phyloP scores from a whole-genome alignment of 2,329 filamentous ascomycete genomes.

The Pseudocercospora fijiensis region DNA sequence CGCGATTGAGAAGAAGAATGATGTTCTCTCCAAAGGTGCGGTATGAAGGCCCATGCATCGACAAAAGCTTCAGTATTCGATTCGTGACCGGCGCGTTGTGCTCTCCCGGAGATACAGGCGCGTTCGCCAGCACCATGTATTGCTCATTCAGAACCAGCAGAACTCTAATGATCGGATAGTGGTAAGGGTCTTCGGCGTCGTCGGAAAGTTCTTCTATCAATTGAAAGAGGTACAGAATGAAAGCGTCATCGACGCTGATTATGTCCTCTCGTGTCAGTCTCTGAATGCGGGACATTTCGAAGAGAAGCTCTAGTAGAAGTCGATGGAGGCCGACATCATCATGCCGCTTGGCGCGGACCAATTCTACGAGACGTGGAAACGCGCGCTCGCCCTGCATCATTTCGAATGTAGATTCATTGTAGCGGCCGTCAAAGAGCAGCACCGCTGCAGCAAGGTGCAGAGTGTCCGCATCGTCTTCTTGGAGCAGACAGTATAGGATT shows the following conservation, averaged over 20 bases:
- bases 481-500: conserved; percentile 83
- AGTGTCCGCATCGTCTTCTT: conserved; percentile 78
- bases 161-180: conserved; percentile 91
- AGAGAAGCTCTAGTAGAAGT: conserved; percentile 81
- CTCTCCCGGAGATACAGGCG: conserved; percentile 54
- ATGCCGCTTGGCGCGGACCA: conserved; percentile 64
- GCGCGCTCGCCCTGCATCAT: conserved; percentile 84
- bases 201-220: conserved; percentile 85
- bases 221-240: conserved; percentile 78
- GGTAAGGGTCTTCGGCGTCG: conserved; percentile 88
- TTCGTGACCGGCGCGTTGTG: conserved; percentile 67
- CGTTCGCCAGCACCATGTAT: conserved; percentile 73
- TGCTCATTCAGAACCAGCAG: conserved; percentile 97
- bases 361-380: conserved; percentile 78
- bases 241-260: conserved; percentile 67
- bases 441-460: conserved; percentile 81
- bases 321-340: conserved; percentile 59
- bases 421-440: conserved; percentile 80
- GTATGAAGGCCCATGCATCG: conserved; percentile 73
- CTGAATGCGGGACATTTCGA: conserved; percentile 95
- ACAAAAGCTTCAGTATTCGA: conserved; percentile 87
- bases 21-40: conserved; percentile 98
- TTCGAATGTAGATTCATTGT: conserved; percentile 74
- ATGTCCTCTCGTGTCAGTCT: conserved; percentile 74
- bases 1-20: conserved; percentile 89